Evolutionary conservation across 73 alveolate genomes (phyloP), one percentile per base, ranked within the genome.

Genomic region (Halteria grandinella): DNA sequence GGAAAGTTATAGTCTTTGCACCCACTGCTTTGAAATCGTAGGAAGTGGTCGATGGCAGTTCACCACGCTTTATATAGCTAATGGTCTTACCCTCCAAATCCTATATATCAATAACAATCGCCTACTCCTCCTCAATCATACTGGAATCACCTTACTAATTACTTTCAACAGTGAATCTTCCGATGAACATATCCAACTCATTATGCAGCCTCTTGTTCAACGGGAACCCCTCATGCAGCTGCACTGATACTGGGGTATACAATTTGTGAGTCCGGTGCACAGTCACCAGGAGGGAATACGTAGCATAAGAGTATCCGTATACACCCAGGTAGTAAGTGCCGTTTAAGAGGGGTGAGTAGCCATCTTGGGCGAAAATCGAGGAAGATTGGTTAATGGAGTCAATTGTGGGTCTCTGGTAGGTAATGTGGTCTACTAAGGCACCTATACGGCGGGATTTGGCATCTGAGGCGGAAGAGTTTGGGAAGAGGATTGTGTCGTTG

Each of bases 271-370:
- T 37, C 47, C 80, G 43, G 18, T 66, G 15, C 1, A 66, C 66
- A 44, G 8, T 66, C 29, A 45, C 80, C 27, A 44, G 3, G 2
- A 66, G 43, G 3, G 24, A 15, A 28, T 44, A 66, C 6, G 80
- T 44, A 1, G 69, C 23, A 45, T 66, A 66, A 66, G 80, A 14
- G 47, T 66, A 66, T 17, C 80, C 80, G 20, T 44, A 66, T 5
- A 47, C 52, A 36, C 55, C 80, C 14, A 66, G 43, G 47, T 66
- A 66, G 58, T 44, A 66, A 14, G 80, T 66, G n/a, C 77, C 77
- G n/a, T 55, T 40, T 36, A 60, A 20, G 6, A 20, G 5, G 1
- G 43, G 20, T 40, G 52, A 21, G 12, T 60, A 18, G 17, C 21
- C 39, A 18, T 37, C 77, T 8, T 12, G 20, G 7, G 58, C 37